phyloP scores from a whole-genome alignment of 148 eudicot species.

The Spergularia marina region DNA sequence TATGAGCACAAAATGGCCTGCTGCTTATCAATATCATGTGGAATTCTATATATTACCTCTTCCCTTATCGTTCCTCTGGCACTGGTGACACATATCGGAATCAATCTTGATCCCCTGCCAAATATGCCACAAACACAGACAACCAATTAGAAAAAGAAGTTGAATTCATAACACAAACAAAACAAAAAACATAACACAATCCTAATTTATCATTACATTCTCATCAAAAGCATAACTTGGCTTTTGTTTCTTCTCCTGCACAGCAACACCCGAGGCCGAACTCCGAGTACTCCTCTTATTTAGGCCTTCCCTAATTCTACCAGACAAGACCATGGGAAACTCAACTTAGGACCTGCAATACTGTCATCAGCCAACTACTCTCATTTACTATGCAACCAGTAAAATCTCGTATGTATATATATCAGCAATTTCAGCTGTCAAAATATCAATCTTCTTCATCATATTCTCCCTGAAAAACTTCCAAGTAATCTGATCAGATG shows the following conservation, averaged over 20 bases:
- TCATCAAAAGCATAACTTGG: conserved; percentile 16
- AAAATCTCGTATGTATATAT: background rate
- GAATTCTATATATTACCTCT: background rate
- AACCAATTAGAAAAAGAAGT: background rate
- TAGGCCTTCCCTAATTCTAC: background rate
- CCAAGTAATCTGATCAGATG: background rate
- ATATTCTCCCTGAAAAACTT: background rate
- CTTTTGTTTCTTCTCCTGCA: background rate
- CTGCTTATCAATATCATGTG: too few relatives aligned
- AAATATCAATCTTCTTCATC: background rate
- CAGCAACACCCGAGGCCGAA: background rate
- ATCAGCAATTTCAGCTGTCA: background rate
- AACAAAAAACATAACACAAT: background rate
- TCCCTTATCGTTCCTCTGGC: conserved; percentile 56
- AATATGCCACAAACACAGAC: background rate
- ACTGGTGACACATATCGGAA: conserved; percentile 53
- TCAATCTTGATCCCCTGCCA: conserved; percentile 35
- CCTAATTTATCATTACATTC: conserved; percentile 9
- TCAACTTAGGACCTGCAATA: background rate
- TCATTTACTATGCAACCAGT: background rate
- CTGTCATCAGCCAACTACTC: background rate
- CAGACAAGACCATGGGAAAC: background rate
- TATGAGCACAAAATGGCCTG: too few relatives aligned
- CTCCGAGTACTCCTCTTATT: background rate
- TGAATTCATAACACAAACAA: background rate